A percentile compares a stretch with the other conserved stretches of the same genome.
Evolutionary conservation across 345 rosid species (phyloP).

Genomic region (Populus ilicifolia): DNA sequence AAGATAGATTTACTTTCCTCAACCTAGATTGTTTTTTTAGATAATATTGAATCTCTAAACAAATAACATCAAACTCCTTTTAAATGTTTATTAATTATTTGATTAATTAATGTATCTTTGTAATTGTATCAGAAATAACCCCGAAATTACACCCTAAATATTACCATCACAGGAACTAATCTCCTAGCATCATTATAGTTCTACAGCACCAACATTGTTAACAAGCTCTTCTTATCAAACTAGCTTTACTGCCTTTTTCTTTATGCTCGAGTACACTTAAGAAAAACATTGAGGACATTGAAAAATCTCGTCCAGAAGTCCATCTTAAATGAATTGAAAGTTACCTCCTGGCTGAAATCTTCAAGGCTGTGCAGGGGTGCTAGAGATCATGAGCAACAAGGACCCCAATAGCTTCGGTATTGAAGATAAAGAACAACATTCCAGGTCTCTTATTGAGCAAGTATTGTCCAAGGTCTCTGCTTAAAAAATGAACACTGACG

Average conservation of each 20-base stretch:
- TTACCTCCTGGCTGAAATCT: conserved; percentile 74
- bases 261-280: background rate
- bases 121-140: background rate
- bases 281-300: background rate
- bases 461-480: conserved; percentile 72
- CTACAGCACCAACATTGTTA: background rate
- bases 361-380: conserved; percentile 74
- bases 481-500: conserved; percentile 80
- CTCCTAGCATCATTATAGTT: background rate
- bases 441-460: conserved; percentile 71
- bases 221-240: background rate
- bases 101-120: background rate
- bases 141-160: conserved; percentile 2
- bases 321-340: conserved; percentile 12
- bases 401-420: conserved; percentile 82
- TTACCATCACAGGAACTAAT: background rate
- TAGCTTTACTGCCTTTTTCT: background rate
- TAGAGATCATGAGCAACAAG: conserved; percentile 91
- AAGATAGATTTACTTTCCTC: too few species aligned
- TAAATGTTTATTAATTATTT: too few species aligned
- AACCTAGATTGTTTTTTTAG: too few species aligned
- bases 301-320: background rate
- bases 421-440: conserved; percentile 88
- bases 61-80: too few species aligned
- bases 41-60: too few species aligned